A percentile compares a stretch with the other conserved stretches of the same genome.
Conservation (phyloP, 352 stramenopile genomes). For the Pythium utonaiense region DNA sequence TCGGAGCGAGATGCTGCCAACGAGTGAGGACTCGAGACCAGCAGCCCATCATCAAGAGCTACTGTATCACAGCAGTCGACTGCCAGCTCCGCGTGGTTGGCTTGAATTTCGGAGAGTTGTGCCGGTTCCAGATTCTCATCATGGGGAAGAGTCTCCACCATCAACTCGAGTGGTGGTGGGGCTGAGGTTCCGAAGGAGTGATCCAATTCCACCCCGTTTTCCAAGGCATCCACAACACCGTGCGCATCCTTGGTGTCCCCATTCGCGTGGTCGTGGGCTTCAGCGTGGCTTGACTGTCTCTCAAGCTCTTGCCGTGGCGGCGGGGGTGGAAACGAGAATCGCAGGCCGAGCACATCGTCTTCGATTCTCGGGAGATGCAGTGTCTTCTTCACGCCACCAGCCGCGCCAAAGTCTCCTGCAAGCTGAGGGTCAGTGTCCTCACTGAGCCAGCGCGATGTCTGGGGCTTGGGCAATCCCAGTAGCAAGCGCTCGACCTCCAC, state of each 20-base stretch:
- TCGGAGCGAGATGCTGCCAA: neutral
- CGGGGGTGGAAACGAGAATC: conserved; percentile 1
- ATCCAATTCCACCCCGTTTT: too few relatives aligned
- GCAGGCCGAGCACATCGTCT: conserved; percentile 10
- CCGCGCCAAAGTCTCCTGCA: neutral
- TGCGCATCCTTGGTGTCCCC: too few relatives aligned
- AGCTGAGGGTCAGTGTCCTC: neutral
- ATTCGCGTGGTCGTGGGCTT: too few relatives aligned
- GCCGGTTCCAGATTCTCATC: neutral
- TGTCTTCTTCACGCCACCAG: neutral
- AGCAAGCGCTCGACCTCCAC: conserved; percentile 34
- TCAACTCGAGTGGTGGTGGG: too few relatives aligned
- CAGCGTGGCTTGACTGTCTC: too few relatives aligned
- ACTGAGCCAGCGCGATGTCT: conserved; percentile 24
- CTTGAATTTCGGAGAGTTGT: neutral
- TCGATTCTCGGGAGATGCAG: conserved; percentile 9
- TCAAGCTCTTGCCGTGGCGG: neutral
- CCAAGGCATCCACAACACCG: too few relatives aligned
- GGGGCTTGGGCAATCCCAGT: conserved; percentile 11
- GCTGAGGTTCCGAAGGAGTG: too few relatives aligned
- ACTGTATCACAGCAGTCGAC: neutral
- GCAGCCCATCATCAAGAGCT: neutral
- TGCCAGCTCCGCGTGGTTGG: neutral
- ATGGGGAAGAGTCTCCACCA: neutral
- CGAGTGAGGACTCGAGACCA: neutral